Base-by-base conservation (phyloP, 2,329 filamentous ascomycete species). In the Exophiala calicioides region DNA sequence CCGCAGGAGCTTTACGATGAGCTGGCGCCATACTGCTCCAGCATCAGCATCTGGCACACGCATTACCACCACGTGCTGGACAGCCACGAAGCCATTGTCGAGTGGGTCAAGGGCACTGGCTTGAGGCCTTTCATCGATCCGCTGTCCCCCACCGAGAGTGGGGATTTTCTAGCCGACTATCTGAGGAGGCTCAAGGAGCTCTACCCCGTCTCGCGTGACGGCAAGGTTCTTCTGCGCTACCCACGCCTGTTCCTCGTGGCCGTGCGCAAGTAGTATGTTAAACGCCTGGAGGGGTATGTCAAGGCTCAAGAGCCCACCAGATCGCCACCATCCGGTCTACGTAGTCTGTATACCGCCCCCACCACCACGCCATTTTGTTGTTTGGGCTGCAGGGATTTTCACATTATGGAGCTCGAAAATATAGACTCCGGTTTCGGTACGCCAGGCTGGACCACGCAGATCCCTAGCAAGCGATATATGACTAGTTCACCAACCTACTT, bases 61-160 rank as follows among this genome's bases (percentile, higher is more conserved):
- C 60, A 63, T 30, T 83, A 83, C 52, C 64, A 73, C 19, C 79
- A 82, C 59, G 61, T 72, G 1, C 58, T 82, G 46, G 65, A 69
- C 2, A 69, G 66, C 16, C 76, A 76, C 15, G 52, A 62, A 9
- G 74, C 68, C 1, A 75, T 83, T 31, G 73, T 82, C 4, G 78
- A 81, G 60, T 83, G 80, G 80, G 74, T 82, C 3, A 76, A 74
- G 53, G 75, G 77, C 0, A 80, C 77, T 0, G 80, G 78, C 0
- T 58, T 83, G 54, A 68, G 71, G 54, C 80, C 80, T 0, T 83
- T 71, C 55, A 41, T 82, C 43, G 69, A 80, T 34, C 65, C 68
- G 3, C 64, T 82, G 27, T 60, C 63, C 1, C 56, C 58, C 3
- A 62, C 65, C 2, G 68, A 75, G 23, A 70, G 64, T 48, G 60